phyloP scores from a whole-genome alignment of 768 basidiomycete species.

The Crassisporium funariophilum region DNA sequence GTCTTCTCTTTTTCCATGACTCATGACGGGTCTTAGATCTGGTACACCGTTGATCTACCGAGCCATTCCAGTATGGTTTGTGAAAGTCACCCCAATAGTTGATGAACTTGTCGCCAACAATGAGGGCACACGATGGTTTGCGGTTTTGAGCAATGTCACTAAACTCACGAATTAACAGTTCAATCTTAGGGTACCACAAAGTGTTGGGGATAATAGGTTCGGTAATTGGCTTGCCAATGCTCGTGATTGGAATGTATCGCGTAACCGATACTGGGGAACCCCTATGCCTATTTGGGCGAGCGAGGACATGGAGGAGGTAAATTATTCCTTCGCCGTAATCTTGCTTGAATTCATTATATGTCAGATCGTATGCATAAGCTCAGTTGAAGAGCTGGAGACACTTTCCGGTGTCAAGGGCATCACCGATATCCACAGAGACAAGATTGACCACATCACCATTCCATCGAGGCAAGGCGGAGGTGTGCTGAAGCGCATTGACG shows the following conservation, averaged over 20 bases:
- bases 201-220: conserved; percentile 88
- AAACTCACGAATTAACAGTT: conserved; percentile 4
- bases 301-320: conserved; percentile 88
- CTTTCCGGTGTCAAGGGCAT: conserved; percentile 85
- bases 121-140: conserved; percentile 83
- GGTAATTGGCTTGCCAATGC: conserved; percentile 98
- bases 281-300: conserved; percentile 96
- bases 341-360: neutral
- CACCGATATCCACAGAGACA: conserved; percentile 90
- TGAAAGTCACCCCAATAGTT: conserved; percentile 81
- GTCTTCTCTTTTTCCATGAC: neutral
- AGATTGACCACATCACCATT: conserved; percentile 95
- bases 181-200: conserved; percentile 79
- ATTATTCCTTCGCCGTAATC: neutral
- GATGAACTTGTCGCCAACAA: conserved; percentile 92
- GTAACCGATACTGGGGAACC: conserved; percentile 99
- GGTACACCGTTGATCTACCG: conserved; percentile 95
- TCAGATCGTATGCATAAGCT: conserved; percentile 83
- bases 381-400: conserved; percentile 83
- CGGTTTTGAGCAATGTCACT: conserved; percentile 1
- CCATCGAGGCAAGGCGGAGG: conserved; percentile 91
- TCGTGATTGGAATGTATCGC: conserved; percentile 99
- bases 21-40: conserved; percentile 53
- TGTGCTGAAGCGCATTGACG: conserved; percentile 83
- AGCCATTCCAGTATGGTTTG: conserved; percentile 95